These are phyloP conservation scores for Dioscorea zingiberensis DNA, from an alignment of 106 monocot genomes.

Conservation along the genomic window DNA sequence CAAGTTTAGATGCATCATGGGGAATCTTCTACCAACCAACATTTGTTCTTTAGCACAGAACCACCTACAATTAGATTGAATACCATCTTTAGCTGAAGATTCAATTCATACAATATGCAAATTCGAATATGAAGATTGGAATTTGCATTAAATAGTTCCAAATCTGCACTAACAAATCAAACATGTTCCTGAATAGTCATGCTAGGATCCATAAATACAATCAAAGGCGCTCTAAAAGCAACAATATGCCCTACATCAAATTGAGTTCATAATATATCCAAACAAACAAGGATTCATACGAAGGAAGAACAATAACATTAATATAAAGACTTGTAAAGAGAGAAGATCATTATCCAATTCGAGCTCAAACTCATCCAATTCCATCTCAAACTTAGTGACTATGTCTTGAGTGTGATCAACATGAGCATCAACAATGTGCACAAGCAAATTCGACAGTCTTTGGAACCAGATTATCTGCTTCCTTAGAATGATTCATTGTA, in stretches of 20 bases:
- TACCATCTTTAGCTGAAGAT: background rate
- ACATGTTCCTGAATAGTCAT: too few relatives aligned
- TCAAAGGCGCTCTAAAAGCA: too few relatives aligned
- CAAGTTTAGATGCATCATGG: constrained; percentile 87
- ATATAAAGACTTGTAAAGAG: too few relatives aligned
- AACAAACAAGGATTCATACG: too few relatives aligned
- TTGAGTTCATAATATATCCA: too few relatives aligned
- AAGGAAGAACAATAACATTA: too few relatives aligned
- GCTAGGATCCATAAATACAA: too few relatives aligned
- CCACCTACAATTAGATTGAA: constrained; percentile 42
- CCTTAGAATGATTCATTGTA: constrained; percentile 67
- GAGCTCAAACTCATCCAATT: constrained; percentile 59
- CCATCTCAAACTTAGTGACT: constrained; percentile 54
- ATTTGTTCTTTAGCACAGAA: constrained; percentile 74
- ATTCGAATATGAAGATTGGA: too few relatives aligned
- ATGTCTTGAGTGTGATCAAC: constrained; percentile 70
- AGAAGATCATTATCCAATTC: constrained; percentile 42
- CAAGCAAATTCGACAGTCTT: constrained; percentile 33
- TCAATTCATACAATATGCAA: too few relatives aligned
- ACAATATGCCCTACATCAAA: too few relatives aligned
- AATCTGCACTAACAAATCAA: too few relatives aligned
- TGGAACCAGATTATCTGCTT: constrained; percentile 67
- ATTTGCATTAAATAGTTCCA: too few relatives aligned
- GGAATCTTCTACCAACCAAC: constrained; percentile 87
- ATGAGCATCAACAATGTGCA: constrained; percentile 63